These are phyloP conservation scores for Lolium multiflorum DNA, from an alignment of 176 grass and related monocot species.

Conservation along the genomic window DNA sequence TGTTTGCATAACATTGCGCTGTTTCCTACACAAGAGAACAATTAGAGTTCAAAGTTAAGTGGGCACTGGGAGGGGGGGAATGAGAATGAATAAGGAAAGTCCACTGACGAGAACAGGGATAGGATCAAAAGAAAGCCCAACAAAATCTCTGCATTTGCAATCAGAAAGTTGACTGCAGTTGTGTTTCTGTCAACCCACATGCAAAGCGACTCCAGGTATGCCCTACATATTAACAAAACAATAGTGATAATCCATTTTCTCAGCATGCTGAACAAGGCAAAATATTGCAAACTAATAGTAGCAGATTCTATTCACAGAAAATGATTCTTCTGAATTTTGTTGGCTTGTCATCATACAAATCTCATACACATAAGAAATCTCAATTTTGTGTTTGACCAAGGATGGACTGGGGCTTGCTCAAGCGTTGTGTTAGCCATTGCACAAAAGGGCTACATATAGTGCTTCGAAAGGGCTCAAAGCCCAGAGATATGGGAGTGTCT, in stretches of 20 bases:
- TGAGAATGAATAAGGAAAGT: constrained; percentile 37
- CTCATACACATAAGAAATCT: constrained; percentile 1
- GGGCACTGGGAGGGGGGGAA: background rate
- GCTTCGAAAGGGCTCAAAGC: background rate
- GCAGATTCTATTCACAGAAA: background rate
- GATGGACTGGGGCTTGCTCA: background rate
- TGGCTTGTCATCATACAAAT: constrained; percentile 27
- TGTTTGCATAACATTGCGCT: constrained; percentile 87
- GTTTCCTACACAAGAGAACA: constrained; percentile 69
- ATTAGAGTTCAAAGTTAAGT: constrained; percentile 31
- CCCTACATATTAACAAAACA: constrained; percentile 57
- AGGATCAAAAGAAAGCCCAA: constrained; percentile 87
- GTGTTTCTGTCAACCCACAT: constrained; percentile 80
- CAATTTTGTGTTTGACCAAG: background rate
- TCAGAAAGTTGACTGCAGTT: constrained; percentile 68
- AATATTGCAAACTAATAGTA: constrained; percentile 3
- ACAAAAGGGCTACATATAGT: background rate
- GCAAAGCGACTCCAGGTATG: constrained; percentile 89
- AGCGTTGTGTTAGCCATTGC: background rate
- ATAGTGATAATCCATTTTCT: constrained; percentile 38
- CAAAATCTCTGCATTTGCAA: constrained; percentile 88
- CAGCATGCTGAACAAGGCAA: constrained; percentile 30
- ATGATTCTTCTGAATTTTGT: constrained; percentile 20
- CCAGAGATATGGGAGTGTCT: constrained; percentile 31
- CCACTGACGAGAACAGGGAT: constrained; percentile 91